Conservation (phyloP, 257 asterid genomes). For the Henckelia pumila region DNA sequence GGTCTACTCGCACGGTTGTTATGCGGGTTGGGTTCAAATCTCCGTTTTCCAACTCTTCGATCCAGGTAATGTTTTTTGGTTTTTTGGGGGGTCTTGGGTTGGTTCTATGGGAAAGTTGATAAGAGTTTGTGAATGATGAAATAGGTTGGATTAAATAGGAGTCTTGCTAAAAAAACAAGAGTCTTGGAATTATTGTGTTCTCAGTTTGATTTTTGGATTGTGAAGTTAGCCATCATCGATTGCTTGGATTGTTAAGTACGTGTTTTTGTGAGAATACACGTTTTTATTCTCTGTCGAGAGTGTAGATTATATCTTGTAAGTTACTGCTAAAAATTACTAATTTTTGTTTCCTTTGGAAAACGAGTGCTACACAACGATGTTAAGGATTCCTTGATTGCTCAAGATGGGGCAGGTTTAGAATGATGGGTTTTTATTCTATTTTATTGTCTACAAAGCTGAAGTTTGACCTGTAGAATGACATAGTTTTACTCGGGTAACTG, state of each 20-base stretch:
- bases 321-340: not conserved
- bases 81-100: not conserved
- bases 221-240: not conserved
- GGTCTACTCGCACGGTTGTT: conserved; percentile 1
- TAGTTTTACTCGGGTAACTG: not conserved
- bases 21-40: conserved; percentile 37
- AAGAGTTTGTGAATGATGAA: not conserved
- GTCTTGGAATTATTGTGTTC: not conserved
- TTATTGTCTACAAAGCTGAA: not conserved
- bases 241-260: not conserved
- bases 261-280: not conserved
- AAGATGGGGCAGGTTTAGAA: too few relatives aligned
- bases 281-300: too few relatives aligned
- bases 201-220: not conserved
- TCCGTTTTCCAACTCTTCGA: conserved; percentile 27
- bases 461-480: too few relatives aligned
- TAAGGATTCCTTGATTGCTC: too few relatives aligned
- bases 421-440: too few relatives aligned
- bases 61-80: conserved; percentile 53
- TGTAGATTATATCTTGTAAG: not conserved
- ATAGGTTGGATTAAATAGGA: not conserved
- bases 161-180: too few relatives aligned
- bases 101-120: not conserved
- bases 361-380: not conserved
- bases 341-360: too few relatives aligned